Conservation (phyloP, 805 yeast genomes). For the Torulaspora delbrueckii region DNA sequence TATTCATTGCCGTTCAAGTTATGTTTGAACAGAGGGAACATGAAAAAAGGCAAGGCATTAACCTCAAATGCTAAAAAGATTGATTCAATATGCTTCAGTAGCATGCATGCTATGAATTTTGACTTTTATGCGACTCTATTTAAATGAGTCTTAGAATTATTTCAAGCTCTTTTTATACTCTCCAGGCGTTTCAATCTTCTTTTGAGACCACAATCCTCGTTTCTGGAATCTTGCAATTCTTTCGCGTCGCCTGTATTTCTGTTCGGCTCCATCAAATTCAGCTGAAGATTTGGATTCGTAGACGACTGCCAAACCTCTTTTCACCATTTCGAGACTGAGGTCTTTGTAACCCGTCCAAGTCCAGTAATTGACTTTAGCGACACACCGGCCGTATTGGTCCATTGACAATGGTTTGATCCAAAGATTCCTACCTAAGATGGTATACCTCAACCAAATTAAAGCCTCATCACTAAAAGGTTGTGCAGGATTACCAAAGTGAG, state of each 20-base stretch:
- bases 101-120: not conserved
- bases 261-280: constrained; percentile 78
- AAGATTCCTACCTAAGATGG: constrained; percentile 60
- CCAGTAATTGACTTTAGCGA: constrained; percentile 63
- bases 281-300: constrained; percentile 80
- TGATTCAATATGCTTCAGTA: not conserved
- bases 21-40: constrained; percentile 91
- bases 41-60: constrained; percentile 78
- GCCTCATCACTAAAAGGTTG: constrained; percentile 89
- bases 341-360: constrained; percentile 62
- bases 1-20: constrained; percentile 82
- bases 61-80: constrained; percentile 56
- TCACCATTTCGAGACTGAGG: constrained; percentile 82
- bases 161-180: constrained; percentile 52
- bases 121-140: not conserved
- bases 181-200: constrained; percentile 64
- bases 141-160: not conserved
- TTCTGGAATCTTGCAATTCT: constrained; percentile 49
- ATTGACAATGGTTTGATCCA: constrained; percentile 71
- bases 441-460: constrained; percentile 63
- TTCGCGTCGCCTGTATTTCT: constrained; percentile 56
- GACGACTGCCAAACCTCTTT: constrained; percentile 76
- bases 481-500: constrained; percentile 91
- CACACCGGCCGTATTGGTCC: constrained; percentile 88
- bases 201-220: constrained; percentile 66